phyloP scores from a whole-genome alignment of 1,139 yeast genomes.

The Sugiyamaella neomexicana region DNA sequence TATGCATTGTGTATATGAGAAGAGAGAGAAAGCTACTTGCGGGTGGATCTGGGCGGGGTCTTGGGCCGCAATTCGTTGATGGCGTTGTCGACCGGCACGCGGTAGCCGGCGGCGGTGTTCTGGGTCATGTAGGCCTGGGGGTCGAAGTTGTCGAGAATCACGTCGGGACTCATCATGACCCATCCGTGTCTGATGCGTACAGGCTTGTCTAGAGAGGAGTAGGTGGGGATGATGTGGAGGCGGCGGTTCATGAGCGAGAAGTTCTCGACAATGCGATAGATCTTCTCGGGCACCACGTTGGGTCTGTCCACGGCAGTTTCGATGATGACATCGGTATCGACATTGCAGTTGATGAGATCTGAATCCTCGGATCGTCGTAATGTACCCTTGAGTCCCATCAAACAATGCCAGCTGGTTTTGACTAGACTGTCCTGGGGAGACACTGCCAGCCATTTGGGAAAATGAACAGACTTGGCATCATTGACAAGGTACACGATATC shows the following conservation, averaged over 20 bases:
- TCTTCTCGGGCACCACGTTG: conserved; percentile 69
- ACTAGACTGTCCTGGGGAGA: conserved; percentile 26
- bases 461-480: conserved; percentile 38
- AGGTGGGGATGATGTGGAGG: conserved; percentile 77
- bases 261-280: conserved; percentile 86
- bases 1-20: conserved; percentile 3
- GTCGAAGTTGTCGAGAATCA: conserved; percentile 68
- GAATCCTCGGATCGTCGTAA: conserved; percentile 81
- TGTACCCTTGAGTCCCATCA: conserved; percentile 97
- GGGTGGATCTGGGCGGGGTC: conserved; percentile 52
- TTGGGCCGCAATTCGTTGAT: conserved; percentile 82
- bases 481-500: conserved; percentile 64
- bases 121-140: conserved; percentile 48
- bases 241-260: conserved; percentile 80
- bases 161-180: conserved; percentile 88
- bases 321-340: conserved; percentile 83
- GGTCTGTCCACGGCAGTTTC: conserved; percentile 43
- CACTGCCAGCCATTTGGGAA: conserved; percentile 30
- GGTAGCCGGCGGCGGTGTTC: conserved; percentile 46
- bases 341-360: conserved; percentile 85
- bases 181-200: conserved; percentile 81
- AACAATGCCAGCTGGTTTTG: conserved; percentile 74
- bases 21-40: conserved; percentile 3
- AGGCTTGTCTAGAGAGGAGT: conserved; percentile 46
- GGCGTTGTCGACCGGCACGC: conserved; percentile 66